Evolutionary conservation across 306 rosid species (phyloP), one percentile per base, ranked within the genome.

Genomic region (Gleditsia sinensis): DNA sequence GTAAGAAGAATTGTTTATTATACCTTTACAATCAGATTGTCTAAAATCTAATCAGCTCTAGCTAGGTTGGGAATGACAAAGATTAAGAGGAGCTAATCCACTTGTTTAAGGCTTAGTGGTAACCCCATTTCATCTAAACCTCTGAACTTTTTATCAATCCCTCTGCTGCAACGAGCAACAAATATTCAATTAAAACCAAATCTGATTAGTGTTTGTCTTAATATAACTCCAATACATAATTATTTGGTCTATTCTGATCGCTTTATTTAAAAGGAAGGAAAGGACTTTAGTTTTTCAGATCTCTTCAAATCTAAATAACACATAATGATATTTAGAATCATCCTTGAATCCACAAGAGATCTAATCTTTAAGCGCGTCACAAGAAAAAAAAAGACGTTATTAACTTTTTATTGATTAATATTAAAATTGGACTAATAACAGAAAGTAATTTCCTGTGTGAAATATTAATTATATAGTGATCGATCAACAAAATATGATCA

Each of bases 41-140:
- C 23, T 36, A 49, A 24, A 32, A 37, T 53, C 27, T 17, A 25
- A 34, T 36, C 64, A 23, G 10, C 62, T n/a, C 42, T 39, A 8
- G 46, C 20, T n/a, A n/a, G n/a, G n/a, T n/a, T 54, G 74, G 57
- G 43, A 54, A 30, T 43, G 59, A 67, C 58, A 13, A 32, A 46
- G 68, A 32, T 43, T 40, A 55, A 28, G 50, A 42, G 32, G 42
- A 36, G 62, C 72, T 30, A 75, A 27, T 66, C 74, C 74, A 30
- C 58, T 65, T 54, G 67, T n/a, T 28, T 28, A 21, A 19, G 1
- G 34, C 25, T 66, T 66, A 28, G 50, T 54, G 74, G 27, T 28
- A 37, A 66, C 60, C 42, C 67, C 68, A 66, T 68, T 55, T 40
- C 68, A 11, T 43, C 55, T 7, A 20, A 20, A 43, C 20, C n/a